Evolutionary conservation across 192 early-diverging fungal species (phyloP), one percentile per base, ranked within the genome.

Genomic region (Podila minutissima): DNA sequence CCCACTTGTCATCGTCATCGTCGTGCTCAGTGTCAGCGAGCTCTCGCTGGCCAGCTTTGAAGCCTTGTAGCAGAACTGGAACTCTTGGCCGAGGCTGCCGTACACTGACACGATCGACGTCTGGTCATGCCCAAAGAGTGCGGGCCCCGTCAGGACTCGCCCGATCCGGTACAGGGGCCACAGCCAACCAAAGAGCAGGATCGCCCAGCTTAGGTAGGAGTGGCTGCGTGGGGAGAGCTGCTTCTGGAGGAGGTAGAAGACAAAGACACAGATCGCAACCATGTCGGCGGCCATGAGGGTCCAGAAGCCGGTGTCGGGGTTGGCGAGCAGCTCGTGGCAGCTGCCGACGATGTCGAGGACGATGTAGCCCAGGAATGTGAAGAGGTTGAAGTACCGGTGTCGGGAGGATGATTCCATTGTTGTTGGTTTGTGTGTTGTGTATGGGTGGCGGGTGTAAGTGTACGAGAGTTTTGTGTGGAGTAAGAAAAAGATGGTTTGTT

Each of bases 331-430:
- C 11, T 55, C 53, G 11, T 55, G 53, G 53, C 53, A 55, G 22
- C 53, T 55, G 2, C 53, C 53, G 22, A 55, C 22, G 13, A 55
- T n/a, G 22, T 55, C 53, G n/a, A 55, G 24, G 53, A 55, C 53
- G 22, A 55, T 55, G 53, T 55, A 55, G 53, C 53, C 53, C 53
- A 55, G 17, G 53, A 55, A 55, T 22, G 53, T 55, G 53, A 55
- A 19, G 24, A 55, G 20, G 53, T 55, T 55, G 53, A 55, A 55
- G 53, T 55, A 55, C 19, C 53, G n/a, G 24, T 55, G 53, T 22
- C 53, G 17, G 17, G 50, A 55, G 9, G 20, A 55, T 26, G 53
- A 24, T 10, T 55, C 53, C 53, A 55, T 55, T 9, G 53, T 55
- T 55, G 5, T 55, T 19, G 10, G 17, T 24, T 0, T 46, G 15